A percentile compares a stretch with the other conserved stretches of the same genome.
phyloP scores from a whole-genome alignment of 371 early-diverging fungal genomes.

The Massospora cicadina region DNA sequence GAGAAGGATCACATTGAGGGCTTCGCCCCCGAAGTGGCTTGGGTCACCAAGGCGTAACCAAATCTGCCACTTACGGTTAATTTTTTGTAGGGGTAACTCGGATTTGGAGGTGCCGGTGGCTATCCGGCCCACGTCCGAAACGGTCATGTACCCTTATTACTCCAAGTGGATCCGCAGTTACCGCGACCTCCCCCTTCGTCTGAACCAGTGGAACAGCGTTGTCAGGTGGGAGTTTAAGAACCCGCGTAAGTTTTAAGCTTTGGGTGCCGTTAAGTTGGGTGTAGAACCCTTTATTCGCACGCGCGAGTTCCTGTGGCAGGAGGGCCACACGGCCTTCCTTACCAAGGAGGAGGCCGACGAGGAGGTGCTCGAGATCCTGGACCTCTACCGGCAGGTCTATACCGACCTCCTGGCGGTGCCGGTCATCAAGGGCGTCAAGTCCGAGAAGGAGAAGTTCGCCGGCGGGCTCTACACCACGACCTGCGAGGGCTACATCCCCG shows the following conservation, averaged over 20 bases:
- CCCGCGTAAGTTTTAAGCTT: conserved; percentile 48
- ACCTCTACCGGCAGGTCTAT: conserved; percentile 93
- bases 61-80: neutral
- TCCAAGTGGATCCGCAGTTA: conserved; percentile 98
- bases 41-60: conserved; percentile 94
- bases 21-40: conserved; percentile 99
- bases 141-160: conserved; percentile 99
- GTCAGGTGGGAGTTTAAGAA: conserved; percentile 99
- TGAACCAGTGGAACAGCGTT: conserved; percentile 99
- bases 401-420: conserved; percentile 97
- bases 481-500: conserved; percentile 97
- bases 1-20: conserved; percentile 99
- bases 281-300: conserved; percentile 97
- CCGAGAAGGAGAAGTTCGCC: conserved; percentile 99
- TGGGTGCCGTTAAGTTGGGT: neutral
- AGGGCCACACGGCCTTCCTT: conserved; percentile 99
- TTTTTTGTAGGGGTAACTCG: conserved; percentile 54
- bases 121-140: conserved; percentile 99
- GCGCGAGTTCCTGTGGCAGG: conserved; percentile 99
- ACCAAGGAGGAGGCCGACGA: conserved; percentile 78
- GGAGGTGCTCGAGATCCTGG: conserved; percentile 89
- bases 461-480: conserved; percentile 99
- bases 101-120: conserved; percentile 97
- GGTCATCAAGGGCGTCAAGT: conserved; percentile 96
- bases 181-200: conserved; percentile 95